These are phyloP conservation scores for Trichoderma koningii DNA, from an alignment of 2,329 filamentous ascomycete species.

Conservation along the genomic window DNA sequence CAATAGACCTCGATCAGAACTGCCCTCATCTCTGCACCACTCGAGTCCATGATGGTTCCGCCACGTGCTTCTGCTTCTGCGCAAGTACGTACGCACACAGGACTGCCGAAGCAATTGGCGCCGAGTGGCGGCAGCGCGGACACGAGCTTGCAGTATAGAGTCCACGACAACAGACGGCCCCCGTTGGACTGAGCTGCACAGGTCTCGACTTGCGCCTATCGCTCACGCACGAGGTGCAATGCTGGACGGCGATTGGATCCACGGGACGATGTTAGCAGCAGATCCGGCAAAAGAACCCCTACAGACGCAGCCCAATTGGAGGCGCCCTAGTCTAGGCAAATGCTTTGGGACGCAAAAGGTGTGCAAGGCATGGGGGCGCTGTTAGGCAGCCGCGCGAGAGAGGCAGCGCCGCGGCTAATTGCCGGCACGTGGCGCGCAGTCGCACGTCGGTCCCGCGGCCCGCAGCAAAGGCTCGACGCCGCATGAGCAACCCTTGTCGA, in stretches of 20 bases:
- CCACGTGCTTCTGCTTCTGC: no score
- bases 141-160: background rate
- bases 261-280: slow-evolving; percentile 22
- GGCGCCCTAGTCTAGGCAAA: background rate
- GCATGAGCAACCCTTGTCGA: slow-evolving; percentile 24
- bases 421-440: background rate
- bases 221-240: slow-evolving; percentile 40
- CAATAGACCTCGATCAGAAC: no score
- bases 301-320: slow-evolving; percentile 24
- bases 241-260: slow-evolving; percentile 37
- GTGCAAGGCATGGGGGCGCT: background rate
- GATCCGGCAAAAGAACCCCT: slow-evolving; percentile 24
- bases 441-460: slow-evolving; percentile 15
- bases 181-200: background rate
- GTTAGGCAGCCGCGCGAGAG: fast-evolving
- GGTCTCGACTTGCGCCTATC: slow-evolving; percentile 33
- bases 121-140: background rate
- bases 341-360: slow-evolving; percentile 13
- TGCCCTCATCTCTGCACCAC: no score
- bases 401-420: background rate
- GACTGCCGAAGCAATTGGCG: background rate
- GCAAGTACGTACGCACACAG: background rate
- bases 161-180: background rate
- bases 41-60: no score
- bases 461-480: slow-evolving; percentile 19